Conservation (phyloP, 2,329 filamentous ascomycete genomes). For the Alternaria burnsii region DNA sequence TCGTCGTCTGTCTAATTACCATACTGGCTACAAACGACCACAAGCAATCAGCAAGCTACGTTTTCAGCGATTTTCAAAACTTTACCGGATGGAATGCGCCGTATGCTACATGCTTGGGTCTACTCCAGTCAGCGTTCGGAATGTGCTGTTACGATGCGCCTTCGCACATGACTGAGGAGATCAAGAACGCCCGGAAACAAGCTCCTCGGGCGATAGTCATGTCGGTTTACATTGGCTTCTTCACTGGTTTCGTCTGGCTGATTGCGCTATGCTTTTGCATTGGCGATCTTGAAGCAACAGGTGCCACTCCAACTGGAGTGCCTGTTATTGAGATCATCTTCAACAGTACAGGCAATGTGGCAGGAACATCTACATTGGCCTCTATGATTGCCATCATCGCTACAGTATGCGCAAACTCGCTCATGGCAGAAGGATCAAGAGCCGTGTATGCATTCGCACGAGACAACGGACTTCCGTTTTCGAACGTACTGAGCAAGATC, state of each 20-base stretch:
- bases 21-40: conserved; percentile 64
- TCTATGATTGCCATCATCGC: conserved; percentile 61
- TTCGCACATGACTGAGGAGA: conserved; percentile 65
- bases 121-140: conserved; percentile 63
- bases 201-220: conserved; percentile 57
- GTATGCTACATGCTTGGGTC: conserved; percentile 63
- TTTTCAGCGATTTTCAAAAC: conserved; percentile 65
- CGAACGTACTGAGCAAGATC: conserved; percentile 56
- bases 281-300: conserved; percentile 57
- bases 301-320: conserved; percentile 57
- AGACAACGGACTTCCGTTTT: conserved; percentile 64
- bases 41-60: conserved; percentile 63
- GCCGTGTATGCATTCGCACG: conserved; percentile 60
- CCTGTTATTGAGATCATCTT: conserved; percentile 64
- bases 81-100: conserved; percentile 61
- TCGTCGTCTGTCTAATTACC: conserved; percentile 61
- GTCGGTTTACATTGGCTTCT: conserved; percentile 52
- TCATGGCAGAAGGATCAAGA: conserved; percentile 59
- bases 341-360: conserved; percentile 57
- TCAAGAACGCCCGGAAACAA: conserved; percentile 60
- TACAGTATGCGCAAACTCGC: conserved; percentile 56
- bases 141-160: conserved; percentile 63
- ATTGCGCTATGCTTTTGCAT: conserved; percentile 54
- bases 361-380: conserved; percentile 56
- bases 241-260: conserved; percentile 52